Base-by-base conservation (phyloP, 2,329 filamentous ascomycete genomes). In the Aspergillus sp. region DNA sequence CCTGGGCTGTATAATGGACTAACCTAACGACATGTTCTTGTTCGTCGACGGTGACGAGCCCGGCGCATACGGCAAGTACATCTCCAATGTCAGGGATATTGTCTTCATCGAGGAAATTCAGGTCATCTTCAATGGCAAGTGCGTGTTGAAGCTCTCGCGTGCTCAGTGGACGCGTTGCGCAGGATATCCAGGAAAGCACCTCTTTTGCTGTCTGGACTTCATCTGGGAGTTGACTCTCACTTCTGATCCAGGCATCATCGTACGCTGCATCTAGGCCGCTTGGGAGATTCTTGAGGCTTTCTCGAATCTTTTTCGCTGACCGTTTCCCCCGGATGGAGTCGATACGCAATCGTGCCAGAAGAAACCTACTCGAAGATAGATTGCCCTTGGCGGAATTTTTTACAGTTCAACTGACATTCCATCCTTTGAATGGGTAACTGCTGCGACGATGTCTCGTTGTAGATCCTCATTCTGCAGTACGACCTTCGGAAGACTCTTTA, bases 171-270 rank as follows among this genome's bases (percentile, higher is more conserved):
- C 72, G 68, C 44, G 64, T 71, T 1, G 76, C 70, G 38, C 57
- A 77, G 0, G 67, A 69, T 9, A 82, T 73, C 79, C 77, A 82
- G 0, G 67, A 66, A 0, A 82, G 54, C 2, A 70, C 66, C 17
- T 74, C 55, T 6, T 69, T 75, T 0, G 80, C 80, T 39, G 80
- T 66, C 0, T 71, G 55, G n/a, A 43, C 38, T 9, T 71, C 60
- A 3, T 70, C 73, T 1, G 50, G 1, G 0, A 62, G 9, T 48
- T 83, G 79, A 0, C 62, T 56, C n/a, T 74, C 49, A 26, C 83
- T 80, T 18, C 79, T 67, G 3, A 74, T 39, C 66, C 83, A 77
- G 0, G 76, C 73, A 0, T 74, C 59, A 0, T 71, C 56, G 47
- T 84, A 85, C 15, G 0, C 75, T 3, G 67, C 69, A 12, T 64